A percentile compares a stretch with the other conserved stretches of the same genome.
phyloP scores from a whole-genome alignment of 495 filamentous ascomycete species.

The Daldinia caldariorum region DNA sequence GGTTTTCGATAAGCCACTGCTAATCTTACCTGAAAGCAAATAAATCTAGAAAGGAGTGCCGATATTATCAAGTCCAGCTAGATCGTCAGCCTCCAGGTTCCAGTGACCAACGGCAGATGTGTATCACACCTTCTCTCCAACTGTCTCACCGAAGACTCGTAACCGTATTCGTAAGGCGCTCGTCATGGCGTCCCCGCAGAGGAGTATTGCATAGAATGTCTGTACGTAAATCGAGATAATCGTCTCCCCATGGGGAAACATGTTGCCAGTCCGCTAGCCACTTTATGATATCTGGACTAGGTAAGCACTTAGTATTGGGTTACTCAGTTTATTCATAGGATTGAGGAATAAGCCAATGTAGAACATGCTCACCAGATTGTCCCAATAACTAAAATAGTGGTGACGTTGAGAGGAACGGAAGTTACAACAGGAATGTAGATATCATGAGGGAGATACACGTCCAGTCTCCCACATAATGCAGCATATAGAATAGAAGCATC shows the following conservation, averaged over 20 bases:
- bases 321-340: too few relatives aligned
- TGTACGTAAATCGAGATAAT: not conserved
- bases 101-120: not conserved
- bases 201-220: too few relatives aligned
- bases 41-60: not conserved
- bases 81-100: not conserved
- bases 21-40: not conserved
- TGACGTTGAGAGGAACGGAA: too few relatives aligned
- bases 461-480: not conserved
- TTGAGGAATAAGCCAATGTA: too few relatives aligned
- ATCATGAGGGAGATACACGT: too few relatives aligned
- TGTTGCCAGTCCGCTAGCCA: not conserved
- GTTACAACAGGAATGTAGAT: too few relatives aligned
- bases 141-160: not conserved
- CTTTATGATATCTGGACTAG: too few relatives aligned
- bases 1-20: not conserved
- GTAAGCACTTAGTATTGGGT: too few relatives aligned
- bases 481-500: not conserved
- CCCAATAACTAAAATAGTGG: too few relatives aligned
- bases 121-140: not conserved
- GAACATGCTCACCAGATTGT: too few relatives aligned
- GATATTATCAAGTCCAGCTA: not conserved
- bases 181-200: not conserved
- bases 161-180: not conserved
- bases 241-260: not conserved